Conservation (phyloP, 805 yeast genomes). For the Yarrowia deformans region DNA sequence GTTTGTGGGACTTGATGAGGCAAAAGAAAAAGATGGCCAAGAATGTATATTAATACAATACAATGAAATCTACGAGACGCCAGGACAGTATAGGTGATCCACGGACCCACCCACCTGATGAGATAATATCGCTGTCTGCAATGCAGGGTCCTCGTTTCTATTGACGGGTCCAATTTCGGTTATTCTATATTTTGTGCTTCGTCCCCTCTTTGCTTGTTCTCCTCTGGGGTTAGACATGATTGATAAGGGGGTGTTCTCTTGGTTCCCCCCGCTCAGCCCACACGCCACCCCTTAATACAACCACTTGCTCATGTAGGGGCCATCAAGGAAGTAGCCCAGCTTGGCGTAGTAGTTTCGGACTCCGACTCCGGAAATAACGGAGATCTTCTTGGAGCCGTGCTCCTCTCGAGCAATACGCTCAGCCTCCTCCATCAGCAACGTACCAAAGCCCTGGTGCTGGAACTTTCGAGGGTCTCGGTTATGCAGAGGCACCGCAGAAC, state of each 20-base stretch:
- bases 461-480: slow-evolving; percentile 96
- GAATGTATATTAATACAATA: neutral
- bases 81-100: neutral
- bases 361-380: slow-evolving; percentile 97
- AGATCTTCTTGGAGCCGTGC: slow-evolving; percentile 88
- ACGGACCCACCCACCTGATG: slow-evolving; percentile 4
- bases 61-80: neutral
- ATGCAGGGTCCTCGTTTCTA: slow-evolving; percentile 8
- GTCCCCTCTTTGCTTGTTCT: neutral
- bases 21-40: neutral
- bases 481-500: slow-evolving; percentile 95
- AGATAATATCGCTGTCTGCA: slow-evolving; percentile 7
- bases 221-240: neutral
- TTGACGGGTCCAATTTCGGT: neutral
- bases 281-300: slow-evolving; percentile 41
- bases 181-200: neutral
- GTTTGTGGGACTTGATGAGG: neutral
- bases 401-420: slow-evolving; percentile 94
- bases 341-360: slow-evolving; percentile 94
- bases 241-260: too few species aligned
- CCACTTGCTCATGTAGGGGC: slow-evolving; percentile 94
- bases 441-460: slow-evolving; percentile 99
- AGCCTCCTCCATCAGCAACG: slow-evolving; percentile 97
- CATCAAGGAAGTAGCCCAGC: slow-evolving; percentile 90
- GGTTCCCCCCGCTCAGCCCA: too few species aligned